Evolutionary conservation across 1,139 yeast genomes (phyloP).

Genomic region (Pneumocystis wakefieldiae): DNA sequence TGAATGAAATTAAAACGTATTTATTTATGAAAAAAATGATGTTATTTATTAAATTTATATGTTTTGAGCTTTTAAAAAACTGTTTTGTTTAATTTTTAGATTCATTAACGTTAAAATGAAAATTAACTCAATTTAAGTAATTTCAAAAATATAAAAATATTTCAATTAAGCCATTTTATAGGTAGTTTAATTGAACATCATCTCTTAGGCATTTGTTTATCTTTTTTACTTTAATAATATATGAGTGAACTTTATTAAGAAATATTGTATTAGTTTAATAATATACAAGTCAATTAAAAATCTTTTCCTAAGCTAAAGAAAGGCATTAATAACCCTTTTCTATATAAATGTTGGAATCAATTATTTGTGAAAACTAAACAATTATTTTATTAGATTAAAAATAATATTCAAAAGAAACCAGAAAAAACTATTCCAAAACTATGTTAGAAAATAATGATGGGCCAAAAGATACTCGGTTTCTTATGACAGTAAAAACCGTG

Average conservation of each 20-base stretch:
- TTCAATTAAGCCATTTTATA: background rate
- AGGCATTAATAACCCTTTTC: background rate
- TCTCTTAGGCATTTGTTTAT: background rate
- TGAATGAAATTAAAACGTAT: background rate
- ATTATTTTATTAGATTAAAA: background rate
- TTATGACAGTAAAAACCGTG: slow-evolving; percentile 64
- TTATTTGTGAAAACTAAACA: background rate
- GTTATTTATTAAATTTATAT: background rate
- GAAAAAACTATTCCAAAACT: slow-evolving; percentile 40
- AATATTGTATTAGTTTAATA: slow-evolving; percentile 47
- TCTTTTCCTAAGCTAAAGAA: slow-evolving; percentile 51
- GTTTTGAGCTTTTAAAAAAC: background rate
- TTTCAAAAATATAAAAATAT: background rate
- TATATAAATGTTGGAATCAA: background rate
- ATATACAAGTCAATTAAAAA: slow-evolving; percentile 55
- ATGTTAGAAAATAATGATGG: slow-evolving; percentile 74
- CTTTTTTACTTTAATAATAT: slow-evolving; percentile 18
- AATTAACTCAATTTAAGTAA: background rate
- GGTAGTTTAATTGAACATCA: background rate
- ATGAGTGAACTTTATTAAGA: slow-evolving; percentile 40
- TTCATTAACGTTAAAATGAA: background rate
- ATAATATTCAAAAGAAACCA: background rate
- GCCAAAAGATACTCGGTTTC: slow-evolving; percentile 56
- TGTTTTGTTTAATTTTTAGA: background rate
- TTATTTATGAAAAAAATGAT: background rate